Base-by-base conservation (phyloP, 495 filamentous ascomycete species). In the Xylaria acuta region DNA sequence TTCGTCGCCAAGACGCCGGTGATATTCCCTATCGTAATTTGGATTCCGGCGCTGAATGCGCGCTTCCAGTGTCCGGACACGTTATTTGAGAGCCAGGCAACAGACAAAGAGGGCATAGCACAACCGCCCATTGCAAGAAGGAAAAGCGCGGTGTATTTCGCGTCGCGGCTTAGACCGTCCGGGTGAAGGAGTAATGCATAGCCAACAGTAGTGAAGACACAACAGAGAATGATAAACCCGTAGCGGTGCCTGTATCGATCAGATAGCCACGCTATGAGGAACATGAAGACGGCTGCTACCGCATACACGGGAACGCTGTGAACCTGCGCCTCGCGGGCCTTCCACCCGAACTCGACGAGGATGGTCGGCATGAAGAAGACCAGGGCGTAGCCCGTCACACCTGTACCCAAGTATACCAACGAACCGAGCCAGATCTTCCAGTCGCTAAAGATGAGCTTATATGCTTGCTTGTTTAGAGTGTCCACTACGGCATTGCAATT, bases 31-130 rank as follows among this genome's bases (percentile, higher is more conserved):
- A 90, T 82, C 0, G 84, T 82, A 59, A 90, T 79, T 75, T 88
- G 85, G 76, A 90, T 79, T 27, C 76, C 89, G 0, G 86, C 83
- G 4, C 84, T 86, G 30, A 91, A 85, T 14, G 86, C 84, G 20
- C 89, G 86, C 75, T 92, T 91, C 76, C 88, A 91, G 72, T 91
- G 88, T 22, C 89, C 89, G 1, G 86, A 84, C 5, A 90, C 81
- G 56, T 83, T 83, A 64, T 83, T 83, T 11, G 75, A 22, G 11
- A 90, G 82, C 90, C 89, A 91, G 1, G 85, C 85, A 20, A 90
- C 72, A 12, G 84, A 83, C 34, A 86, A 84, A 1, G 88, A 86
- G 0, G 85, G 78, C 49, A 81, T 82, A 11, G 83, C 79, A 65
- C 86, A 89, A 68, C 85, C 82, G 0, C 88, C 88, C 0, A 82